Evolutionary conservation across 768 basidiomycete species (phyloP).

Genomic region (Cystoderma amianthinum): DNA sequence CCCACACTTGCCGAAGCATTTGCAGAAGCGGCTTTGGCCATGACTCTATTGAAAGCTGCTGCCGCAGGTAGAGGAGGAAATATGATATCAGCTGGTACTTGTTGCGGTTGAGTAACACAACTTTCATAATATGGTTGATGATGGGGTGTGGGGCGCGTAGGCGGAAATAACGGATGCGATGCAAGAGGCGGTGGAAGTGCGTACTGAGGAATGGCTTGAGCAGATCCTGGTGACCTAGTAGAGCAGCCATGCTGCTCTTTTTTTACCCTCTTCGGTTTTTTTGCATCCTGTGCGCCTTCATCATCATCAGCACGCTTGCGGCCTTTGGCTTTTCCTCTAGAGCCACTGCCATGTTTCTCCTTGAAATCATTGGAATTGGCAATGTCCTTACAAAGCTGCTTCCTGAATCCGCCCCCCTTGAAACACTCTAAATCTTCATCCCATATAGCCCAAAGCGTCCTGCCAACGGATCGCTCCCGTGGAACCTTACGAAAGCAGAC

Average conservation of each 20-base stretch:
- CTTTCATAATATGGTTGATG: constrained; percentile 73
- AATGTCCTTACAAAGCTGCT: constrained; percentile 47
- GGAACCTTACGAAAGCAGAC: constrained; percentile 84
- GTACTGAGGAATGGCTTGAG: constrained; percentile 12
- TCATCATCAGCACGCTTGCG: constrained; percentile 29
- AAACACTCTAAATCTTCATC: constrained; percentile 82
- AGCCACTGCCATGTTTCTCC: constrained; percentile 17
- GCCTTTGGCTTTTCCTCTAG: constrained; percentile 24
- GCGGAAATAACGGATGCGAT: constrained; percentile 40
- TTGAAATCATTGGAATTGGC: constrained; percentile 26
- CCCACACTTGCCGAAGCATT: constrained; percentile 8
- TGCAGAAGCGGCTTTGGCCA: constrained; percentile 9
- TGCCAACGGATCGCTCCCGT: constrained; percentile 69
- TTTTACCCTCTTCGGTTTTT: constrained; percentile 42
- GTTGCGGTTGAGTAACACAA: constrained; percentile 38
- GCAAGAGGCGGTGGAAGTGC: constrained; percentile 17
- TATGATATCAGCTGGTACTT: constrained; percentile 51
- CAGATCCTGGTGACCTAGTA: background rate
- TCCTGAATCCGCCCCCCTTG: constrained; percentile 74
- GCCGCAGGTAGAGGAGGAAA: constrained; percentile 66
- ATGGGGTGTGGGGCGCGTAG: constrained; percentile 48
- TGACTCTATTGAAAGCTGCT: constrained; percentile 23
- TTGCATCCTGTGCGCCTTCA: constrained; percentile 26
- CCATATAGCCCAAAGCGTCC: constrained; percentile 85
- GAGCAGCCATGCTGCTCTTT: constrained; percentile 20